A percentile compares a stretch with the other conserved stretches of the same genome.
These are phyloP conservation scores for Lojkania enalia DNA, from an alignment of 2,329 filamentous ascomycete species.

Conservation along the genomic window DNA sequence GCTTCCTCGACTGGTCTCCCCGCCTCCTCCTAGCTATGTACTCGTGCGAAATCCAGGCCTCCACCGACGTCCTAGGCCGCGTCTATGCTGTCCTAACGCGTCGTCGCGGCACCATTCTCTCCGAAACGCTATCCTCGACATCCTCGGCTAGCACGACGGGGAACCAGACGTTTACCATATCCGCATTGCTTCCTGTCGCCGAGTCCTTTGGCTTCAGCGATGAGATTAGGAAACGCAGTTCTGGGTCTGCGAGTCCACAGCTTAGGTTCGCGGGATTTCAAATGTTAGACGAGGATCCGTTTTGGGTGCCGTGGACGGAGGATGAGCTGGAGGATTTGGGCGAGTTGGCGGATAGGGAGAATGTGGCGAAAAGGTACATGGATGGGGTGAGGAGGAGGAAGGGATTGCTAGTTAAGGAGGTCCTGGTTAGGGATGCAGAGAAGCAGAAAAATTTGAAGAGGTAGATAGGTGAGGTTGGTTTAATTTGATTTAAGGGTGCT, in stretches of 20 bases:
- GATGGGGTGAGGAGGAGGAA: slow-evolving; percentile 85
- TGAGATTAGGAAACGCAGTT: slow-evolving; percentile 93
- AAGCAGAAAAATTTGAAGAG: slow-evolving; percentile 81
- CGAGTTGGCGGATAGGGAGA: slow-evolving; percentile 90
- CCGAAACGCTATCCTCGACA: slow-evolving; percentile 90
- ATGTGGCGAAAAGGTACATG: slow-evolving; percentile 95
- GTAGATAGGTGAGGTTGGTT: too few relatives aligned
- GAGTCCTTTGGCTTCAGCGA: slow-evolving; percentile 96
- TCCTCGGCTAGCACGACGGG: slow-evolving; percentile 93
- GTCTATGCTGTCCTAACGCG: slow-evolving; percentile 98
- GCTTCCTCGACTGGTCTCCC: slow-evolving; percentile 93
- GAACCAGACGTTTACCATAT: slow-evolving; percentile 94
- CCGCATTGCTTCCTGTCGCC: slow-evolving; percentile 83
- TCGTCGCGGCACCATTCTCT: slow-evolving; percentile 83
- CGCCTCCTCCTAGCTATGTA: slow-evolving; percentile 98
- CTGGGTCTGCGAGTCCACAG: slow-evolving; percentile 87
- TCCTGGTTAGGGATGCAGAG: slow-evolving; percentile 78
- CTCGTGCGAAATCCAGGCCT: slow-evolving; percentile 94
- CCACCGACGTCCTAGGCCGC: slow-evolving; percentile 89
- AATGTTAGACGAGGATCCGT: slow-evolving; percentile 91
- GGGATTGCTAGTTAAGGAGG: slow-evolving; percentile 78
- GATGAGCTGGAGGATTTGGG: slow-evolving; percentile 96
- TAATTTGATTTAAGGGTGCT: too few relatives aligned
- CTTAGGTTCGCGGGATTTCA: slow-evolving; percentile 92
- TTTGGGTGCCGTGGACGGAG: slow-evolving; percentile 96